Evolutionary conservation across 352 stramenopile genomes (phyloP).

Genomic region (Globisporangium recalcitrans): DNA sequence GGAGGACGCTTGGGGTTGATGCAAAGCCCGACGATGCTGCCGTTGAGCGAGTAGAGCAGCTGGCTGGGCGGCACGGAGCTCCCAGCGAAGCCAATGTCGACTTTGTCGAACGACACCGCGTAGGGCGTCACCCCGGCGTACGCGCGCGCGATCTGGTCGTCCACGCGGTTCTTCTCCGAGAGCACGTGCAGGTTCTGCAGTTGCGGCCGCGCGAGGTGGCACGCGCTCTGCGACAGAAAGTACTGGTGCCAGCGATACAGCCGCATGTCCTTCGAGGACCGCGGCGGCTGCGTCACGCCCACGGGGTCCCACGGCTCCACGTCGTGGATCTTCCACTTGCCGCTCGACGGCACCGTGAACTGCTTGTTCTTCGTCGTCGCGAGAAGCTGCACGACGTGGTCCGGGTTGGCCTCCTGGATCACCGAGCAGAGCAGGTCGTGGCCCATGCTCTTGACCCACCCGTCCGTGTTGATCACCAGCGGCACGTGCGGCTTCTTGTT

Average conservation of each 20-base stretch:
- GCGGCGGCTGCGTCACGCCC: constrained; percentile 49
- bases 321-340: constrained; percentile 48
- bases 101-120: constrained; percentile 47
- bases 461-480: constrained; percentile 96
- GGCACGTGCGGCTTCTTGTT: constrained; percentile 41
- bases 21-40: constrained; percentile 68
- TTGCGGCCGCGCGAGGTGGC: constrained; percentile 27
- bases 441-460: constrained; percentile 97
- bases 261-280: constrained; percentile 81
- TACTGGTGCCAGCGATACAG: constrained; percentile 78
- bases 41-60: constrained; percentile 68
- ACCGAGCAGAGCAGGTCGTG: constrained; percentile 91
- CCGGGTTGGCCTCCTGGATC: constrained; percentile 75
- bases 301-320: constrained; percentile 68
- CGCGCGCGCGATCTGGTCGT: constrained; percentile 42
- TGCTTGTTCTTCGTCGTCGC: constrained; percentile 86
- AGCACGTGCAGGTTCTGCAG: constrained; percentile 71
- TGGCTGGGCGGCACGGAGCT: constrained; percentile 67
- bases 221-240: constrained; percentile 46
- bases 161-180: constrained; percentile 62
- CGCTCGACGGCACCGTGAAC: constrained; percentile 59
- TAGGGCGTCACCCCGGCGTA: constrained; percentile 46
- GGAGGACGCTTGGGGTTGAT: constrained; percentile 29
- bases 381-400: constrained; percentile 93
- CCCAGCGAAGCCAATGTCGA: constrained; percentile 56